Base-by-base conservation (phyloP, 2,329 filamentous ascomycete genomes). In the Fusarium mexicanum region DNA sequence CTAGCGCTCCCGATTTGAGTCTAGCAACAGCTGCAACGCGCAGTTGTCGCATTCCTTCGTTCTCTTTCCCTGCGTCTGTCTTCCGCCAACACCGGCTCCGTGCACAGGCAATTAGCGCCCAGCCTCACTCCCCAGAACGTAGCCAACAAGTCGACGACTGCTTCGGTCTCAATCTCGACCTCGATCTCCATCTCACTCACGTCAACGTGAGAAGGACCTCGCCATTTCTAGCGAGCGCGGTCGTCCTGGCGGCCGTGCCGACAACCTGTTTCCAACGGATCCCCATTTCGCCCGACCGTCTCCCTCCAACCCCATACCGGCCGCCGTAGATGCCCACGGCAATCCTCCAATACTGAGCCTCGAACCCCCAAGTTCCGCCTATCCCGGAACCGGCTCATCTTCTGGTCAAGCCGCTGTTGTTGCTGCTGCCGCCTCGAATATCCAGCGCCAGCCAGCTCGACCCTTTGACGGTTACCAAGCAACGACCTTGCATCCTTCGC, bases 171-270 rank as follows among this genome's bases (percentile, higher is more conserved):
- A 31, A 51, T 24, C 37, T 59, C 54, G 44, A 62, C 48, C 41
- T 58, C 13, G 24, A 51, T 35, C 35, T 59, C 58, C n/a, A 64
- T 48, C 41, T 71, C 53, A 60, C 75, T 77, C 73, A 75, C 77
- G 63, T 74, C 63, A 57, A 68, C 70, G 74, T 75, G 74, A 78
- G 62, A 69, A 70, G 66, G 59, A 77, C 75, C 57, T 72, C 78
- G 71, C 76, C 75, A 78, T 78, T 76, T 57, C 67, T 72, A 70
- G 67, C 69, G 74, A 78, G 79, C 83, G 84, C 84, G 82, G 84
- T 85, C 85, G 83, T 86, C 78, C 78, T 81, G 80, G 81, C 86
- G 84, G 85, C 82, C 81, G 84, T 84, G 83, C 81, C 80, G 76
- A 76, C 78, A 75, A 73, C 76, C 74, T 82, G 79, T 79, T 82